Base-by-base conservation (phyloP, 1,139 yeast species). In the Tardiomyces blankii region DNA sequence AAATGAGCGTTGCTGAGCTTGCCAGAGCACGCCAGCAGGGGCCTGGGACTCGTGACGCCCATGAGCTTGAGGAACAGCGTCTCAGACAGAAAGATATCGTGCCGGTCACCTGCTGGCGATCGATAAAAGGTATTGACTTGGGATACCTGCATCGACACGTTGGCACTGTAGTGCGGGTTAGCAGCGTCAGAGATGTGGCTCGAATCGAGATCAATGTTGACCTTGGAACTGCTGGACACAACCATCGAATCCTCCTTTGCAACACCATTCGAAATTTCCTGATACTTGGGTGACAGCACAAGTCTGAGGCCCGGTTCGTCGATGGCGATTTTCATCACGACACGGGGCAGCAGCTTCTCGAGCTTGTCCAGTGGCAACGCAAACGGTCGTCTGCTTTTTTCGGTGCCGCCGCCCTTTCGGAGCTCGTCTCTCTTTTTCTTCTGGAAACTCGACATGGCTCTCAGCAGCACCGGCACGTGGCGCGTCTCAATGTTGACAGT, bases 281-380 rank as follows among this genome's bases (percentile, higher is more conserved):
- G 21, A 42, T 48, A 28, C 44, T 30, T 18, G 44, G 44, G 21
- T 42, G 25, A 21, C 25, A 51, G 52, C n/a, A 53, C 56, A n/a
- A 67, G 47, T 33, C 71, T 54, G 0, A 66, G 58, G 2, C 69
- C 67, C 1, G 70, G 69, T 43, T 68, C 70, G 42, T 62, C 65
- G 14, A 68, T 55, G 6, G 62, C 59, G 39, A 68, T 50, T 44
- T 61, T 61, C 39, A 67, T 46, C 25, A 57, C 55, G 4, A 67
- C 58, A 30, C 58, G 51, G 2, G 72, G 71, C 50, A 62, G 56
- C 38, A 61, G 48, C 25, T 58, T 51, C 45, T 61, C 61, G 42
- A 56, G 49, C 14, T 49, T 44, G 42, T 18, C 12, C 25, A 21
- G 25, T 5, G 25, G 7, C 25, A 21, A 21, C 25, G 25, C 4